Conservation (phyloP, 2,329 filamentous ascomycete species). For the Penicillium sp. region DNA sequence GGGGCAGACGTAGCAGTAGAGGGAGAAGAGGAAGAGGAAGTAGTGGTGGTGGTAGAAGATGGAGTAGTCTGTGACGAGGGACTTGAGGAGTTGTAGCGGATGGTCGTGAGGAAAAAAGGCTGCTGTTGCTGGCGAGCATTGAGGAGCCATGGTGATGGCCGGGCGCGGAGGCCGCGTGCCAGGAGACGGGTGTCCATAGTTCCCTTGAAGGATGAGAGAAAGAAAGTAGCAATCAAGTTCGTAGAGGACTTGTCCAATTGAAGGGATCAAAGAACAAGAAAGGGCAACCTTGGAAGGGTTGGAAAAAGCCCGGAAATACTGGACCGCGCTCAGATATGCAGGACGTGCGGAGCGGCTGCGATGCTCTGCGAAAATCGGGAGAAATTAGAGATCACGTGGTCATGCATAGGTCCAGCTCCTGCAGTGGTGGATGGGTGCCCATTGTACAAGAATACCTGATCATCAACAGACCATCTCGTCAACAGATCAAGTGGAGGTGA, state of each 20-base stretch:
- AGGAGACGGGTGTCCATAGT: constrained; percentile 28
- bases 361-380: constrained; percentile 14
- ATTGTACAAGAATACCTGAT: too few relatives aligned
- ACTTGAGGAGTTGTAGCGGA: constrained; percentile 22
- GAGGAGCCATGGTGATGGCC: constrained; percentile 25
- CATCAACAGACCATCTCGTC: too few relatives aligned
- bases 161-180: constrained; percentile 28
- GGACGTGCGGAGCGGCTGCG: constrained; percentile 3
- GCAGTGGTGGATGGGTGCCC: too few relatives aligned
- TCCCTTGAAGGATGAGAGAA: constrained; percentile 11
- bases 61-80: constrained; percentile 5
- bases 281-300: background rate
- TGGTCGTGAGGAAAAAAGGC: constrained; percentile 13
- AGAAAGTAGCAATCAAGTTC: too few relatives aligned
- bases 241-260: too few relatives aligned
- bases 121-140: constrained; percentile 17
- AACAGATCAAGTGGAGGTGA: too few relatives aligned
- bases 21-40: too few relatives aligned
- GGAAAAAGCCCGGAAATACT: background rate
- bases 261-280: too few relatives aligned
- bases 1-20: too few relatives aligned
- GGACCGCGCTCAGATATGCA: constrained; percentile 4
- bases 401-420: background rate
- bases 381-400: constrained; percentile 25
- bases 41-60: background rate